Evolutionary conservation across 1,284 basidiomycete genomes (phyloP).

Genomic region (Ustilago shanxiensis): DNA sequence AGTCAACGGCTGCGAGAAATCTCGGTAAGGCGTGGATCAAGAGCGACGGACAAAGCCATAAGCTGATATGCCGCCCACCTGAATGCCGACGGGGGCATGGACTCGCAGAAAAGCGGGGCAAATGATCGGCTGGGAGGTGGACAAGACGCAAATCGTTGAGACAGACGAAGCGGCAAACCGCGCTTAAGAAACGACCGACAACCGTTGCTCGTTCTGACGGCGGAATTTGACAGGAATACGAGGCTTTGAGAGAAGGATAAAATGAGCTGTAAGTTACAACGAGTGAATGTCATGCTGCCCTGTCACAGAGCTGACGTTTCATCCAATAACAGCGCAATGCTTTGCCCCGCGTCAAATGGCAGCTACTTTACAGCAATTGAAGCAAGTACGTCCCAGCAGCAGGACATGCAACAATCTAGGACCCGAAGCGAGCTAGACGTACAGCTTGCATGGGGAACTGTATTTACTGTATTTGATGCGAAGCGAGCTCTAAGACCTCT

Average conservation of each 20-base stretch:
- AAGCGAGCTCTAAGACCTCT: slow-evolving; percentile 1
- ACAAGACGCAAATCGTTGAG: slow-evolving; percentile 8
- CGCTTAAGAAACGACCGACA: neutral
- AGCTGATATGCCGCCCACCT: neutral
- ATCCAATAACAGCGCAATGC: no score
- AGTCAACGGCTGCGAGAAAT: no score
- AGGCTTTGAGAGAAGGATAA: no score
- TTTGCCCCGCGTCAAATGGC: no score
- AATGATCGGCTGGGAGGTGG: neutral
- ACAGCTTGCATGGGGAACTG: neutral
- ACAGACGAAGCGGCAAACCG: slow-evolving; percentile 7
- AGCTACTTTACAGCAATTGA: no score
- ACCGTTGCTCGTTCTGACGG: neutral
- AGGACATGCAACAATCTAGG: no score
- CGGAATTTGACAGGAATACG: neutral
- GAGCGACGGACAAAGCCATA: no score
- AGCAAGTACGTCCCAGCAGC: no score
- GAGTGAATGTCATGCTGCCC: no score
- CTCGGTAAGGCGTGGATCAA: no score
- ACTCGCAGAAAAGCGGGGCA: slow-evolving; percentile 2
- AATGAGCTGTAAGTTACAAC: no score
- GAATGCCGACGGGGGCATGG: neutral
- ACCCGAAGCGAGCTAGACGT: neutral
- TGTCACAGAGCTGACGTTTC: no score
- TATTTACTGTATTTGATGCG: slow-evolving; percentile 2